Conservation (phyloP, 2,329 filamentous ascomycete species). For the Trichocomaceae sp. region DNA sequence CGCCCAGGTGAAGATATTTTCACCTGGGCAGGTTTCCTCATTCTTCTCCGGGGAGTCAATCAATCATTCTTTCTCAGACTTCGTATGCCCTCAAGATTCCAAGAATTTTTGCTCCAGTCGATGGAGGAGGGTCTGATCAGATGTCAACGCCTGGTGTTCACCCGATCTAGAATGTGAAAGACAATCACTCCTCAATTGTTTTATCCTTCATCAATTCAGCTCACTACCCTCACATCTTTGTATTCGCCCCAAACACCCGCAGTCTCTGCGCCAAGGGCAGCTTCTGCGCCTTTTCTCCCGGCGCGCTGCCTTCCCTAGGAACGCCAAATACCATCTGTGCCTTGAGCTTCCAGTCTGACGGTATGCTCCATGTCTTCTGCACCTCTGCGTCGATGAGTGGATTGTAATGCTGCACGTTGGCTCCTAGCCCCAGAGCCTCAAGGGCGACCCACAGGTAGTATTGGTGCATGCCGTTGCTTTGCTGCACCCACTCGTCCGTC, state of each 20-base stretch:
- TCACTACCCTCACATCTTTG: not conserved
- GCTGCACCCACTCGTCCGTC: constrained; percentile 68
- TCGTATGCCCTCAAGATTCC: too few species aligned
- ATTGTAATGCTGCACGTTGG: constrained; percentile 91
- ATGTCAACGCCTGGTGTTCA: too few species aligned
- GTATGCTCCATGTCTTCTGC: constrained; percentile 60
- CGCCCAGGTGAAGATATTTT: too few species aligned
- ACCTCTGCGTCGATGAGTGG: constrained; percentile 72
- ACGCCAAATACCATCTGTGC: constrained; percentile 76
- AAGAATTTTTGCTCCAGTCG: too few species aligned
- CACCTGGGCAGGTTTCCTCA: too few species aligned
- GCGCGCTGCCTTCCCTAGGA: constrained; percentile 16
- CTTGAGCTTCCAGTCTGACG: constrained; percentile 66
- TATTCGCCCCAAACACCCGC: constrained; percentile 26
- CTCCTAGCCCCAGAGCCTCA: constrained; percentile 73
- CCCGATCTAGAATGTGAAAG: too few species aligned
- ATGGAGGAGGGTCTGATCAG: too few species aligned
- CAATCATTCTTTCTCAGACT: too few species aligned
- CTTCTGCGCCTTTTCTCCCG: constrained; percentile 24
- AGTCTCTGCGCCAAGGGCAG: constrained; percentile 27
- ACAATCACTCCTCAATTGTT: too few species aligned
- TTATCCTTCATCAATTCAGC: too few species aligned
- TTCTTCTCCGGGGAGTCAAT: too few species aligned
- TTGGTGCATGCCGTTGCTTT: constrained; percentile 75
- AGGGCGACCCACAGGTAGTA: constrained; percentile 71